Evolutionary conservation across 805 yeast genomes (phyloP).

Genomic region (Saccharomycopsis schoenii): DNA sequence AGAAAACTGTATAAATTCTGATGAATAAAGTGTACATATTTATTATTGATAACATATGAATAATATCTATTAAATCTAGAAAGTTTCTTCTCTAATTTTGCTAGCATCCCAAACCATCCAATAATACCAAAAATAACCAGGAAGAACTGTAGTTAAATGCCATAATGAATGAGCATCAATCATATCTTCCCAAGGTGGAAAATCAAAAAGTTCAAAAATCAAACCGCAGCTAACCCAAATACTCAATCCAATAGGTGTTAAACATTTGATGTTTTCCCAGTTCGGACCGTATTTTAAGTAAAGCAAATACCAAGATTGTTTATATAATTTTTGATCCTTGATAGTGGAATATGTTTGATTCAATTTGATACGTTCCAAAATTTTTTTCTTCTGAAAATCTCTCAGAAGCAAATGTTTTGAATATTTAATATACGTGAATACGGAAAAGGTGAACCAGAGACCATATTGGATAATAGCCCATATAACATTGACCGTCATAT

Average conservation of each 20-base stretch:
- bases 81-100: conserved; percentile 12
- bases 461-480: conserved; percentile 71
- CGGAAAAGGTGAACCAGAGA: conserved; percentile 34
- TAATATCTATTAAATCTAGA: not conserved
- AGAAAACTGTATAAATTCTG: not conserved
- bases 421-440: conserved; percentile 24
- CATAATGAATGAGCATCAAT: conserved; percentile 90
- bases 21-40: not conserved
- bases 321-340: not conserved
- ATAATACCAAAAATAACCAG: conserved; percentile 27
- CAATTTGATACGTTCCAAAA: conserved; percentile 3
- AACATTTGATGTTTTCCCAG: conserved; percentile 14
- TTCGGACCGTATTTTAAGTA: conserved; percentile 16
- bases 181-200: conserved; percentile 58
- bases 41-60: not conserved
- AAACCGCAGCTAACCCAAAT: conserved; percentile 54
- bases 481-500: conserved; percentile 80
- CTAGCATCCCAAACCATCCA: conserved; percentile 19
- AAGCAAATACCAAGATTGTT: conserved; percentile 2
- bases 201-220: conserved; percentile 87
- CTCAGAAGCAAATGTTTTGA: conserved; percentile 12
- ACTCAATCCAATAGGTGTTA: conserved; percentile 35
- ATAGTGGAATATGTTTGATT: not conserved
- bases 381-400: conserved; percentile 14
- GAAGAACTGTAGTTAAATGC: conserved; percentile 85